phyloP scores from a whole-genome alignment of 2,329 filamentous ascomycete species.

The Colletotrichum sp. region DNA sequence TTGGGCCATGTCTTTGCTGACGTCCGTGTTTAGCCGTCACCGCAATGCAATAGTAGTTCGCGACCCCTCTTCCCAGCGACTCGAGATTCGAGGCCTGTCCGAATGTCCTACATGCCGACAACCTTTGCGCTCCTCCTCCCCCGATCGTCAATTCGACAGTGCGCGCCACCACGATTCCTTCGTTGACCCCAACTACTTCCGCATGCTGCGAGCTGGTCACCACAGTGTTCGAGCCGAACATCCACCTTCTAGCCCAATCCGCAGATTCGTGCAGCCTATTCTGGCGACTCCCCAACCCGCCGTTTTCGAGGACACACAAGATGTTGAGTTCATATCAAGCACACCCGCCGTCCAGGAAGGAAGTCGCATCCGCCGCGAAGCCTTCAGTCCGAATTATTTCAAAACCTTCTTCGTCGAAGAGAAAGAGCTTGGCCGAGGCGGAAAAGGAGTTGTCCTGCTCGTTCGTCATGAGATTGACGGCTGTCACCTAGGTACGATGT shows the following conservation, averaged over 20 bases:
- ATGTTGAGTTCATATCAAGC: conserved; percentile 60
- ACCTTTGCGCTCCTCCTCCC: conserved; percentile 59
- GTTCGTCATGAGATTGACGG: conserved; percentile 92
- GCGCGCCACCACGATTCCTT: conserved; percentile 65
- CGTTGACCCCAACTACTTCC: conserved; percentile 92
- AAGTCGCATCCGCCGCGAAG: conserved; percentile 81
- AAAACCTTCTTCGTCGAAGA: conserved; percentile 92
- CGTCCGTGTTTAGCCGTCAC: conserved; percentile 70
- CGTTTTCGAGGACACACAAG: conserved; percentile 32
- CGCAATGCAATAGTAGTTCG: conserved; percentile 92
- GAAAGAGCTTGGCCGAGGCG: conserved; percentile 82
- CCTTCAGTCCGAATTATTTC: conserved; percentile 94
- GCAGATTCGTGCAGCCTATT: conserved; percentile 55
- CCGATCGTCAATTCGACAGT: conserved; percentile 55
- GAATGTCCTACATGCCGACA: conserved; percentile 94
- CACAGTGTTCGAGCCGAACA: conserved; percentile 49
- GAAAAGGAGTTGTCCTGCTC: conserved; percentile 93
- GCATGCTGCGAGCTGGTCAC: conserved; percentile 75
- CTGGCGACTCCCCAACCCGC: conserved; percentile 29
- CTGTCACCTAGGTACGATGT: conserved; percentile 67
- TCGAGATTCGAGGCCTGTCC: conserved; percentile 78
- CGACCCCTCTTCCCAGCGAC: conserved; percentile 82
- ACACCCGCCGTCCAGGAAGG: conserved; percentile 54
- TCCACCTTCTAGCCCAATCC: conserved; percentile 57
- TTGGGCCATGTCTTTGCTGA: not conserved